Evolutionary conservation across 495 filamentous ascomycete species (phyloP), one percentile per base, ranked within the genome.

Genomic region (Penicillium taxi): DNA sequence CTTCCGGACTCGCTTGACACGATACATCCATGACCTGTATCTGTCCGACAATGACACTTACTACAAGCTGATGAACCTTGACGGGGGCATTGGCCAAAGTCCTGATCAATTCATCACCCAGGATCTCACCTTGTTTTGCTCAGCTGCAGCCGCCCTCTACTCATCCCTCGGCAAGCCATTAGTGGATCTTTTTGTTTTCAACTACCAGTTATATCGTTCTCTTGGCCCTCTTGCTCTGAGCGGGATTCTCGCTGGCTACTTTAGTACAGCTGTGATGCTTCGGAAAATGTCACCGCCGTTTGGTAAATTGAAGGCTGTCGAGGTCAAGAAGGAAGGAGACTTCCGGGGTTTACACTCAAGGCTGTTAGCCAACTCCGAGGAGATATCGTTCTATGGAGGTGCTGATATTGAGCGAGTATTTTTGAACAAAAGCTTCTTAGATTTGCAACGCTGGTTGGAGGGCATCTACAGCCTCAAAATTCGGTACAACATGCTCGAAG

Each of bases 101-200:
- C 82, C 87, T 13, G 93, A 99, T 59, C 93, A 96, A 53, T 99
- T 89, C 61, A 96, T 99, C 57, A 96, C 90, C 0, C 89, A 96
- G 52, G 93, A 99, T 59, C 74, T 99, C 4, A 94, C 91, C 1
- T 67, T 93, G 8, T 96, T 99, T 68, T 96, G 93, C 50, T 79
- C 81, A 23, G 81, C 87, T 9, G 89, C 93, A 9, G 89, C 93
- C n/a, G 79, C 85, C 18, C 61, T 99, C 1, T 96, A 96, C 61
- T 96, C 90, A 2, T 95, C 88, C 0, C 74, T 99, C 26, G 93
- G 93, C 1, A 99, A 99, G 56, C 93, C 93, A 0, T 76, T 96
- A 47, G 84, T 96, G 14, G 93, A 99, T 59, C 74, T 96, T 5
- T 83, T 84, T 37, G 90, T 96, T 18, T 96, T 99, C 68, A 96